Base-by-base conservation (phyloP, 345 rosid species). In the Salix exigua region DNA sequence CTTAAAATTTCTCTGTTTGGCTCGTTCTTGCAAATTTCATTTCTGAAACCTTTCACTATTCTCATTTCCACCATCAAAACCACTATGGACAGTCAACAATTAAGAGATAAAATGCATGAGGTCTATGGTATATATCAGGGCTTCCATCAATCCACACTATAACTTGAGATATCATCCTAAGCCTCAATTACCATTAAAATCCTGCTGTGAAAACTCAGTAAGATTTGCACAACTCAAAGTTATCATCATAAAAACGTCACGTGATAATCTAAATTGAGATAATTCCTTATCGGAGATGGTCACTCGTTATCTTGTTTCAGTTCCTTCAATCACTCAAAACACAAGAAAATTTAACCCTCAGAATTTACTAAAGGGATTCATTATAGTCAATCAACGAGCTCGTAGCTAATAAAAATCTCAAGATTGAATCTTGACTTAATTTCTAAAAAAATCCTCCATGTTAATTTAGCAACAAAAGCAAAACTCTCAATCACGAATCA, bases 351-450 rank as follows among this genome's bases (percentile, higher is more conserved):
- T 42, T 26, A 21, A 44, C 70, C 73, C 17, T 28, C 37, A 70
- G 50, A 78, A 14, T 37, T 35, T 62, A 26, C 65, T 40, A 48
- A 9, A 79, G 18, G 31, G 21, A 35, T 38, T 37, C 37, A 72
- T 16, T 35, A 25, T 63, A 55, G 16, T 42, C 65, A 30, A 18
- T 48, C 37, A 17, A 13, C 23, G 21, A 46, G 51, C 46, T 37
- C 31, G 19, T 13, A 38, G 62, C 25, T 66, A 38, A 67, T 8
- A 18, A 31, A 60, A 14, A 28, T 42, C 31, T 42, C 16, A 60
- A 13, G n/a, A 78, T 51, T 26, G 50, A 73, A 77, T 60, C 67
- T 50, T 58, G 60, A 58, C 33, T 79, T 33, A 66, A n/a, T 79
- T 65, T 6, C 48, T 19, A n/a, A 11, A 68, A 19, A 71, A 72